Evolutionary conservation across 768 basidiomycete species (phyloP), one percentile per base, ranked within the genome.

Genomic region (Boletus fagicola): DNA sequence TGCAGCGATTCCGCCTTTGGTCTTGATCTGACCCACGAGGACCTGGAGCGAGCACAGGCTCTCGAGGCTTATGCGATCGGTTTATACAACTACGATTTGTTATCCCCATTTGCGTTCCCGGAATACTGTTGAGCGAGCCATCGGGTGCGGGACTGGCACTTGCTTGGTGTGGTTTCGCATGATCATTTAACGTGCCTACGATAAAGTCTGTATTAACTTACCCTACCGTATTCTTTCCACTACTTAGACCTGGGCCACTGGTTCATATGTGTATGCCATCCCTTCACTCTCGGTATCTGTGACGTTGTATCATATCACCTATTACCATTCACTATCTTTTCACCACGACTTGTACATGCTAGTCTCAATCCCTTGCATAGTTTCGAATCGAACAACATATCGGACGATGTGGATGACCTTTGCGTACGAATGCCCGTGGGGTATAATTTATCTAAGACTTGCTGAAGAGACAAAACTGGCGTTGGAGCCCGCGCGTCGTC

Each of bases 1-100:
- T 59, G 33, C 24, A 18, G 54, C 16, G 56, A 56, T 39, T 36
- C 51, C 13, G n/a, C n/a, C 11, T 56, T 54, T 40, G 45, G 52
- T 31, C 49, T 49, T 39, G 49, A 56, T 48, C 38, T 24, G 16
- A 44, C 51, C 1, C 61, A 56, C 12, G 70, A 66, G 2, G 62
- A 68, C 24, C 33, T 44, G 35, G 69, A 72, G n/a, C 62, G 58
- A 13, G 65, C 58, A 2, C 69, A 65, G 49, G 70, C 65, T 20
- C 67, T 71, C 35, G 67, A 72, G 42, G 69, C 65, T 12, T 71
- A 72, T 52, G 57, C 67, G 10, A 67, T 69, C 12, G 71, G 70
- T 26, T 57, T 71, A n/a, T 59, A 72, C 33, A 54, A 64, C 20
- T 59, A 63, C 16, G 67, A 72, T 40, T n/a, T 71, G 10, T 63